phyloP scores from a whole-genome alignment of 495 filamentous ascomycete genomes.

The Aspergillus avenaceus region DNA sequence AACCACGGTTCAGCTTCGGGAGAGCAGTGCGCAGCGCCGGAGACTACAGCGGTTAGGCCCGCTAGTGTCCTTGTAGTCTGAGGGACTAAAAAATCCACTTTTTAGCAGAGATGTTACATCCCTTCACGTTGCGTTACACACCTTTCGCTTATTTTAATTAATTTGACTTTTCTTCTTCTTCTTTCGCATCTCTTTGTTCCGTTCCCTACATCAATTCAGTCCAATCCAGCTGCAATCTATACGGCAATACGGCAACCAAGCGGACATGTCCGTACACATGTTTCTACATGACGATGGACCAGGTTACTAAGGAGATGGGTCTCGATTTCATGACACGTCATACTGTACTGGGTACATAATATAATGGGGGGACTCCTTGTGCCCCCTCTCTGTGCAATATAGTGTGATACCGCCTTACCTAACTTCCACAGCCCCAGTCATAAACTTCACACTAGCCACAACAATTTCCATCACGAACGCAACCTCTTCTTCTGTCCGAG shows the following conservation, averaged over 20 bases:
- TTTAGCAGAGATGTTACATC: background rate
- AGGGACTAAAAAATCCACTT: background rate
- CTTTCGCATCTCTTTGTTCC: background rate
- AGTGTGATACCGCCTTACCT: constrained; percentile 7
- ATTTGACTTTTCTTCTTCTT: background rate
- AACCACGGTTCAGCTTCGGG: constrained; percentile 41
- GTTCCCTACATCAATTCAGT: background rate
- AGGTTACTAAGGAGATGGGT: background rate
- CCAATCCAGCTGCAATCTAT: no score
- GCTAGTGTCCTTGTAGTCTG: constrained; percentile 15
- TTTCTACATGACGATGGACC: background rate
- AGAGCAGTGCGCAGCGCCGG: constrained; percentile 19
- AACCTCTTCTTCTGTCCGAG: constrained; percentile 64
- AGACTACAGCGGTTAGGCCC: constrained; percentile 23
- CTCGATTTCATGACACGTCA: background rate
- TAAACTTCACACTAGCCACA: constrained; percentile 49
- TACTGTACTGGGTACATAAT: background rate
- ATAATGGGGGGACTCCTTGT: no score
- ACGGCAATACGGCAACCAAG: no score
- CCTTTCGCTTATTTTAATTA: background rate
- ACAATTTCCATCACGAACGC: constrained; percentile 66
- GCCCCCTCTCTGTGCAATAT: no score
- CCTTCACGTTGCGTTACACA: background rate
- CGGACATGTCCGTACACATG: background rate
- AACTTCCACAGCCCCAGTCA: constrained; percentile 29